A percentile compares a stretch with the other conserved stretches of the same genome.
These are phyloP conservation scores for Gracilaria gracilis DNA, from an alignment of 23 red algal genomes.

Conservation along the genomic window DNA sequence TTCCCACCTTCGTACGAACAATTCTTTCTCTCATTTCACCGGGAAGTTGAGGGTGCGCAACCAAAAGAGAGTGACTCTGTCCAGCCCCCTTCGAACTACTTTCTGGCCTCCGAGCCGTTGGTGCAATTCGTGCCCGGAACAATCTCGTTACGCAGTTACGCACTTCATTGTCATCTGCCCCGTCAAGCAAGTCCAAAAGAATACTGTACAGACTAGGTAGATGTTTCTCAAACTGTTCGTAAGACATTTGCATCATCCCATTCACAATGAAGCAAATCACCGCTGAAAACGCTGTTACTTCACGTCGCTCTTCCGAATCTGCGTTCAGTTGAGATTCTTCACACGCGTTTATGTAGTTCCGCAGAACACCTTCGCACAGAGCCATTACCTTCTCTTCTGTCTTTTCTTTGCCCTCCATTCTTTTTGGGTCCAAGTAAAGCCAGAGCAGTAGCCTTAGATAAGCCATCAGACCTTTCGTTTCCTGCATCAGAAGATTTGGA, in stretches of 20 bases:
- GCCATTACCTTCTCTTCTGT: slow-evolving; percentile 68
- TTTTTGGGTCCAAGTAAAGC: slow-evolving; percentile 66
- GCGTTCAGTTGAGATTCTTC: slow-evolving; percentile 68
- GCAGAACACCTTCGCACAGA: slow-evolving; percentile 60
- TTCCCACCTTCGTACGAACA: slow-evolving; percentile 27
- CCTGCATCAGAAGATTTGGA: slow-evolving; percentile 95
- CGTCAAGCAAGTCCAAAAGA: slow-evolving; percentile 69
- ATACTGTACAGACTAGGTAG: slow-evolving; percentile 43
- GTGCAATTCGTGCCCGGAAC: slow-evolving; percentile 37
- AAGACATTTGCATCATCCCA: slow-evolving; percentile 74
- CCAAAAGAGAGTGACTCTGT: slow-evolving; percentile 10
- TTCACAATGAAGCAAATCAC: slow-evolving; percentile 90
- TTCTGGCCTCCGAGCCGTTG: not conserved
- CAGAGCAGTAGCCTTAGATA: slow-evolving; percentile 85
- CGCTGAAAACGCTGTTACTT: slow-evolving; percentile 83
- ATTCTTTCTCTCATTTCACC: slow-evolving; percentile 47
- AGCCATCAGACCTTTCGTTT: slow-evolving; percentile 82
- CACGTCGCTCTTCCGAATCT: slow-evolving; percentile 86
- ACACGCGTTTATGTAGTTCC: slow-evolving; percentile 48
- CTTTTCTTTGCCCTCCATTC: slow-evolving; percentile 32
- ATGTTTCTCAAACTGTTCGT: slow-evolving; percentile 72
- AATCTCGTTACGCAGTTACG: slow-evolving; percentile 58
- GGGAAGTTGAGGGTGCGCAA: slow-evolving; percentile 46
- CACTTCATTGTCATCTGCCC: slow-evolving; percentile 69
- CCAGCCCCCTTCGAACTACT: not conserved